Evolutionary conservation across 192 early-diverging fungal genomes (phyloP), one percentile per base, ranked within the genome.

Genomic region (Entomortierella parvispora): DNA sequence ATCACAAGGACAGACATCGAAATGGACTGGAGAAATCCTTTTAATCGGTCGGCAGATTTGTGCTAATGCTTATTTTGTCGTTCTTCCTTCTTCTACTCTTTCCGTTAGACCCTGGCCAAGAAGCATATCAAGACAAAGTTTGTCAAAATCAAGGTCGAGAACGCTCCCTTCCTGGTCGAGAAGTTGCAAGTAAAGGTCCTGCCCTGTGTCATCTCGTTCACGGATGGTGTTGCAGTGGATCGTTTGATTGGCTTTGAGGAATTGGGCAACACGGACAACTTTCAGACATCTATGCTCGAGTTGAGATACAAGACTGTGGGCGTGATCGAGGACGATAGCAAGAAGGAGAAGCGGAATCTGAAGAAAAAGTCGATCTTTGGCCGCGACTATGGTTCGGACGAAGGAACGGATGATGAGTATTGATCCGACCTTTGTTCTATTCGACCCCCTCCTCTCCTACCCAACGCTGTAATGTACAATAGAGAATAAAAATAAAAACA

Each of bases 201-300:
- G 34, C 97, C 97, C 12, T 97, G 95, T 67, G 85, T 99, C 52
- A 86, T 98, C 17, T 67, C 85, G 1, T 91, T 96, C 55, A 78
- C 89, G 2, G 83, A 96, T 59, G 95, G 95, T 14, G 77, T 83
- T 45, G 83, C 85, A 2, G 89, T 92, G 0, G 95, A 97, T 65
- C 93, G 93, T 22, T 56, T 96, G 28, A 69, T 97, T 63, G 97
- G 97, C 0, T 99, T 99, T 85, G 97, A 99, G 28, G 96, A 93
- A 18, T 81, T 99, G 15, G 96, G 95, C 22, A 94, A 93, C 65
- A 88, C 82, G 9, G 97, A 99, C 74, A 80, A 83, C 54, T 98
- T 99, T 52, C 80, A 86, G 29, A 97, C 96, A 2, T 77, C 87
- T 18, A 58, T 82, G 28, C 81, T 99, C 2, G 96, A 98, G 69